phyloP scores from a whole-genome alignment of 768 basidiomycete species.

The Hortiboletus campestris region DNA sequence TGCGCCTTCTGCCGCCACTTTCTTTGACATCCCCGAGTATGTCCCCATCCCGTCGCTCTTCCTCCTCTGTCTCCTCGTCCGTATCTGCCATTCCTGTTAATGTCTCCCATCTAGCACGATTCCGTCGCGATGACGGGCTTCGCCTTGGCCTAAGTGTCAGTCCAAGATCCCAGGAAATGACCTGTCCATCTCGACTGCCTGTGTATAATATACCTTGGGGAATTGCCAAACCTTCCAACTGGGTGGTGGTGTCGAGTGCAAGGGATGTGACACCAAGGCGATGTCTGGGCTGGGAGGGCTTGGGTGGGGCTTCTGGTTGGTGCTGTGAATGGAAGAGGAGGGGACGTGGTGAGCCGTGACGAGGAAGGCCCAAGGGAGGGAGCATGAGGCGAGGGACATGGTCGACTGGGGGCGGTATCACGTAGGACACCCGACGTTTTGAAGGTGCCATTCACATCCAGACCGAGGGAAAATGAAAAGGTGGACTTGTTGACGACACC shows the following conservation, averaged over 20 bases:
- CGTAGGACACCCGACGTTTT: constrained; percentile 79
- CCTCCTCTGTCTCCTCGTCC: constrained; percentile 65
- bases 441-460: constrained; percentile 43
- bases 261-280: constrained; percentile 83
- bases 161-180: constrained; percentile 85
- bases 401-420: constrained; percentile 71
- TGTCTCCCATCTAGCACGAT: constrained; percentile 61
- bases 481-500: background rate
- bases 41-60: constrained; percentile 72
- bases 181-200: constrained; percentile 83
- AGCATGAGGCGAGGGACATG: constrained; percentile 65
- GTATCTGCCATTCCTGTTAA: constrained; percentile 84
- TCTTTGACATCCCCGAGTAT: constrained; percentile 69
- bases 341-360: constrained; percentile 69
- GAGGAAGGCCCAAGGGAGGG: constrained; percentile 60
- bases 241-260: constrained; percentile 84
- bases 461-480: background rate
- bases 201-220: constrained; percentile 91
- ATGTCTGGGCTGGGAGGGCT: constrained; percentile 65
- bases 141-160: constrained; percentile 55
- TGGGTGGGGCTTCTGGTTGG: constrained; percentile 18
- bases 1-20: constrained; percentile 33
- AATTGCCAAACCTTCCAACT: constrained; percentile 55
- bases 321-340: constrained; percentile 49
- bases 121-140: constrained; percentile 20